A percentile compares a stretch with the other conserved stretches of the same genome.
Evolutionary conservation across 2,329 filamentous ascomycete genomes (phyloP).

Genomic region (Aspergillus calidoustus): DNA sequence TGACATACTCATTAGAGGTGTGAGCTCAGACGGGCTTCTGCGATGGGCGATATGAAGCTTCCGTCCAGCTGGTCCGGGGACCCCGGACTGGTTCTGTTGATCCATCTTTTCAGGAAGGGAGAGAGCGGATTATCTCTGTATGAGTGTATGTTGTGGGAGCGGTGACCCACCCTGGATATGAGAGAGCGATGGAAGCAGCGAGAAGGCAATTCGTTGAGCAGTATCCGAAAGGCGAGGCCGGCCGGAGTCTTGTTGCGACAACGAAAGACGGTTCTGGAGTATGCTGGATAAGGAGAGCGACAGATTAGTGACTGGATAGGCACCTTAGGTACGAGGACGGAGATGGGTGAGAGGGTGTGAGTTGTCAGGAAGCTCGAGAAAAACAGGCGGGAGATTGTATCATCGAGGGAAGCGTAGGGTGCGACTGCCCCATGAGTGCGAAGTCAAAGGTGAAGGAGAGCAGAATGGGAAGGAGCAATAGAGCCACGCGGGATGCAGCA

Average conservation of each 20-base stretch:
- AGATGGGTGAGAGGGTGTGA: constrained; percentile 10
- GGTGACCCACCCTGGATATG: constrained; percentile 23
- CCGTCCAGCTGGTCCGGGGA: constrained; percentile 76
- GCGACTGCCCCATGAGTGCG: constrained; percentile 26
- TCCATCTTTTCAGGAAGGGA: constrained; percentile 58
- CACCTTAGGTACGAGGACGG: constrained; percentile 6
- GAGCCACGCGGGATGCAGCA: constrained; percentile 15
- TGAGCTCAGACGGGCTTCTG: constrained; percentile 95
- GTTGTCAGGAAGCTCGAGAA: background rate
- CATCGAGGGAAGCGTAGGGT: constrained; percentile 25
- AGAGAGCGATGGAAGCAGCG: constrained; percentile 32
- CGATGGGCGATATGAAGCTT: constrained; percentile 97
- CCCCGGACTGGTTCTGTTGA: constrained; percentile 62
- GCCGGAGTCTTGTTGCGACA: constrained; percentile 32
- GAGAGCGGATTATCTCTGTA: constrained; percentile 21
- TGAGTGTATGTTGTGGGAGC: constrained; percentile 19
- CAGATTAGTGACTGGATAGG: constrained; percentile 23
- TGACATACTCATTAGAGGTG: constrained; percentile 95
- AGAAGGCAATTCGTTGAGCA: constrained; percentile 33
- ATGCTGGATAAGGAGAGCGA: constrained; percentile 25
- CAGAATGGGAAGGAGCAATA: constrained; percentile 20
- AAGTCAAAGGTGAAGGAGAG: constrained; percentile 15
- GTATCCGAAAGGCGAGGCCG: constrained; percentile 32
- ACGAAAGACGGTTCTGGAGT: constrained; percentile 26
- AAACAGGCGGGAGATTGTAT: constrained; percentile 19